Percentiles rank a stretch among this genome's conserved stretches.
Evolutionary conservation across 495 filamentous ascomycete genomes (phyloP).

Genomic region (Endocarpon pusillum): DNA sequence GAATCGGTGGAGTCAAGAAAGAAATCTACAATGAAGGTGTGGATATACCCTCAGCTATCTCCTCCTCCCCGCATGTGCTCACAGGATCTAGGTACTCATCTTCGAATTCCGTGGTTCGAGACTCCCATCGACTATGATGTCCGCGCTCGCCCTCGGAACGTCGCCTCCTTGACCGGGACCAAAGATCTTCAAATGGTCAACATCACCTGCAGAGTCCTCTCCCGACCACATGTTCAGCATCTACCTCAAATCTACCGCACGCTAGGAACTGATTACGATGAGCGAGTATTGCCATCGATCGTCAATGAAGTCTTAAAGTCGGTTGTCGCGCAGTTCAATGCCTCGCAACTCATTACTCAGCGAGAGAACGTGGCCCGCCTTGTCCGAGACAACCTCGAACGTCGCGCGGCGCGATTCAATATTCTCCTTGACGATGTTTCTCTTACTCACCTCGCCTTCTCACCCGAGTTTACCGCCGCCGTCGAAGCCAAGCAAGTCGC

Average conservation of each 20-base stretch:
- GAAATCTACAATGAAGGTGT: slow-evolving; percentile 93
- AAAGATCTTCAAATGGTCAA: slow-evolving; percentile 99
- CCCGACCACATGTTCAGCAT: slow-evolving; percentile 68
- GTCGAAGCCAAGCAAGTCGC: slow-evolving; percentile 99
- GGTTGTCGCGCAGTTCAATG: slow-evolving; percentile 97
- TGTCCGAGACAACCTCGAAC: slow-evolving; percentile 82
- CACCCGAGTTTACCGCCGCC: slow-evolving; percentile 94
- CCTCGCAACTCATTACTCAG: slow-evolving; percentile 94
- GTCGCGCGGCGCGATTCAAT: slow-evolving; percentile 87
- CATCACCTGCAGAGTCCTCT: slow-evolving; percentile 99
- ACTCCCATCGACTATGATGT: slow-evolving; percentile 95
- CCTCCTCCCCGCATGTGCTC: neutral
- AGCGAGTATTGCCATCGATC: slow-evolving; percentile 90
- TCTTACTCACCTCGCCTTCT: slow-evolving; percentile 94
- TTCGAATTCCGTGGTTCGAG: slow-evolving; percentile 91
- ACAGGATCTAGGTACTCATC: slow-evolving; percentile 57
- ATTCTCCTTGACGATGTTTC: slow-evolving; percentile 96
- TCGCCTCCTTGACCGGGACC: slow-evolving; percentile 92
- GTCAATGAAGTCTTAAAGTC: slow-evolving; percentile 98
- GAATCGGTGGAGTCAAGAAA: slow-evolving; percentile 83
- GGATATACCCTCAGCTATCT: slow-evolving; percentile 1
- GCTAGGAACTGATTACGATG: slow-evolving; percentile 88
- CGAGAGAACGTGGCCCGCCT: slow-evolving; percentile 86
- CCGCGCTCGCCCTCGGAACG: slow-evolving; percentile 89
- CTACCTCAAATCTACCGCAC: slow-evolving; percentile 95